Conservation (phyloP, 768 basidiomycete genomes). For the Suillus cothurnatus region DNA sequence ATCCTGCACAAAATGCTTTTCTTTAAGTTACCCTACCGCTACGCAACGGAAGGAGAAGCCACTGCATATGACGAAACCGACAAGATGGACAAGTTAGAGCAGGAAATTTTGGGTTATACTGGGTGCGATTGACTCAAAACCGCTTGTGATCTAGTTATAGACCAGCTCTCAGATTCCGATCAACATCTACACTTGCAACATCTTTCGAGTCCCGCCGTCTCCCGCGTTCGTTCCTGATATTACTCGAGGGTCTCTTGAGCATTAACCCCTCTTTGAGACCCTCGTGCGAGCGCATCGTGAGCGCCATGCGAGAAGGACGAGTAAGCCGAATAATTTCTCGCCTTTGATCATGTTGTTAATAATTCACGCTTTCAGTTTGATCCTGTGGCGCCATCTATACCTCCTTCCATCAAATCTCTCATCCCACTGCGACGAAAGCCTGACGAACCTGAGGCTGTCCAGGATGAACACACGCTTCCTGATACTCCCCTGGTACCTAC, state of each 20-base stretch:
- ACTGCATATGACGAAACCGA: conserved; percentile 54
- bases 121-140: conserved; percentile 50
- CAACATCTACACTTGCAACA: conserved; percentile 49
- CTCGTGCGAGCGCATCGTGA: conserved; percentile 69
- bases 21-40: conserved; percentile 83
- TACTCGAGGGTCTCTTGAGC: conserved; percentile 74
- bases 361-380: conserved; percentile 29
- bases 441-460: background rate
- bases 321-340: conserved; percentile 42
- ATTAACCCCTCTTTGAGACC: conserved; percentile 63
- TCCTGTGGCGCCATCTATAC: conserved; percentile 16
- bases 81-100: conserved; percentile 69
- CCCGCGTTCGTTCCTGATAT: conserved; percentile 66
- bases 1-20: conserved; percentile 93
- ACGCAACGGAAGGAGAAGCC: conserved; percentile 63
- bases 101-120: conserved; percentile 71
- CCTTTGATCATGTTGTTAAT: conserved; percentile 8
- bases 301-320: conserved; percentile 69
- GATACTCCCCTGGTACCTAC: background rate
- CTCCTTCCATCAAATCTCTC: conserved; percentile 21
- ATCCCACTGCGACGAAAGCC: conserved; percentile 25
- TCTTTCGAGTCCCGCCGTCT: conserved; percentile 73
- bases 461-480: background rate
- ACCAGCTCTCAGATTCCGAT: conserved; percentile 46
- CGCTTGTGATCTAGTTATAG: conserved; percentile 3